Base-by-base conservation (phyloP, 768 basidiomycete species). In the Leccinellum luteum region DNA sequence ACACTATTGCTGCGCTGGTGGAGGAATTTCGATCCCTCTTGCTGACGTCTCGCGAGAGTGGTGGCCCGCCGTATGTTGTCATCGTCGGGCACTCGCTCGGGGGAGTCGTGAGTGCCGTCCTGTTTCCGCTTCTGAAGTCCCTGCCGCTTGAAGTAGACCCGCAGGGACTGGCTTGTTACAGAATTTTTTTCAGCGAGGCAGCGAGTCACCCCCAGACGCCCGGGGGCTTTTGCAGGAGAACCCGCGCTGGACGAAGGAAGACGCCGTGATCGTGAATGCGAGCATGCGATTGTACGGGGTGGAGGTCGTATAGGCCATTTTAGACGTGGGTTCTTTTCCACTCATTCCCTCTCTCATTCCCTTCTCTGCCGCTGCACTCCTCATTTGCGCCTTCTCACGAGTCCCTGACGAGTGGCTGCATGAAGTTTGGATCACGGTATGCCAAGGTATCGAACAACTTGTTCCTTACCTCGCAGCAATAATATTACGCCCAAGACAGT, bases 31-130 rank as follows among this genome's bases (percentile, higher is more conserved):
- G 17, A 0, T 60, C 64, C 1, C 32, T 64, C 28, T 28, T 48
- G 8, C 47, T 68, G 6, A 25, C 28, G 41, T 25, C 43, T 3
- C 1, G 55, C 1, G 28, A 21, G 30, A 3, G 41, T 4, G 23
- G 23, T 19, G 50, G 56, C 15, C 47, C 28, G 10, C 30, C 28
- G 2, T 66, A 57, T 10, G 6, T 59, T 12, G n/a, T 69, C 48
- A 38, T 71, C 15, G n/a, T 68, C 6, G 68, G 64, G 5, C 52
- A 62, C 34, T 72, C 69, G 12, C 44, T 68, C 6, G 70, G 70
- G 4, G 68, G 52, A 4, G 0, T 68, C 4, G 48, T 65, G 8
- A 52, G 49, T 28, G 4, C 54, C 4, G 44, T 54, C 8, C 56
- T 71, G 14, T 23, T 72, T 0, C 56, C 56, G 21, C 23, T 60